A percentile compares a stretch with the other conserved stretches of the same genome.
These are phyloP conservation scores for Nothopassalora personata DNA, from an alignment of 2,329 filamentous ascomycete genomes.

Conservation along the genomic window DNA sequence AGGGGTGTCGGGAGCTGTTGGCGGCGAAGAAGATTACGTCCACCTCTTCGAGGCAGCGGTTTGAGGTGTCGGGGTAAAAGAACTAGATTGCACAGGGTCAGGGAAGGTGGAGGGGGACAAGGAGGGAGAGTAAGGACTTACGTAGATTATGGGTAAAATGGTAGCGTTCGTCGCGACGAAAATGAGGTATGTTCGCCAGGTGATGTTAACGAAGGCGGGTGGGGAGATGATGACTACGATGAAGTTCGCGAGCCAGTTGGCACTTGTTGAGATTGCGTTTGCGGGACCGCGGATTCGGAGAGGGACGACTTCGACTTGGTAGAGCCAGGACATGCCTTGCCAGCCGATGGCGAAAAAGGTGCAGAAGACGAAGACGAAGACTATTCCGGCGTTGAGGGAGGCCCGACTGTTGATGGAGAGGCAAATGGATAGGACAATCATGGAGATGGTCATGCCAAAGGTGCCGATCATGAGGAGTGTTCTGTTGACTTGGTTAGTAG, in stretches of 20 bases:
- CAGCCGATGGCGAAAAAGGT: slow-evolving; percentile 57
- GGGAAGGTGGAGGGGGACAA: not conserved
- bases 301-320: slow-evolving; percentile 34
- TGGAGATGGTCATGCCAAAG: slow-evolving; percentile 50
- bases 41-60: slow-evolving; percentile 58
- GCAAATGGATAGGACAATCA: slow-evolving; percentile 43
- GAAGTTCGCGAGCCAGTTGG: slow-evolving; percentile 48
- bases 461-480: slow-evolving; percentile 34
- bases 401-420: slow-evolving; percentile 33
- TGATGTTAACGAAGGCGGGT: slow-evolving; percentile 21
- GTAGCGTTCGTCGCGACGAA: slow-evolving; percentile 60
- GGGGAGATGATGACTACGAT: slow-evolving; percentile 23
- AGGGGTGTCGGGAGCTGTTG: slow-evolving; percentile 41
- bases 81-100: slow-evolving; percentile 39
- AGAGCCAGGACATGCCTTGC: slow-evolving; percentile 29
- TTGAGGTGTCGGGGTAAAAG: slow-evolving; percentile 57
- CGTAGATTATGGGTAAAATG: slow-evolving; percentile 51
- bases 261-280: slow-evolving; percentile 49
- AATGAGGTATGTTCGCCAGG: slow-evolving; percentile 53
- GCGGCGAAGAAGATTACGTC: slow-evolving; percentile 58
- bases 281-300: slow-evolving; percentile 50
- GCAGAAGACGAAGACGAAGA: slow-evolving; percentile 64
- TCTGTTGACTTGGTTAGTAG: slow-evolving; percentile 10
- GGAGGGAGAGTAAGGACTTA: not conserved
- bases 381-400: slow-evolving; percentile 43